These are phyloP conservation scores for Trametes maxima DNA, from an alignment of 768 basidiomycete genomes.

Conservation along the genomic window DNA sequence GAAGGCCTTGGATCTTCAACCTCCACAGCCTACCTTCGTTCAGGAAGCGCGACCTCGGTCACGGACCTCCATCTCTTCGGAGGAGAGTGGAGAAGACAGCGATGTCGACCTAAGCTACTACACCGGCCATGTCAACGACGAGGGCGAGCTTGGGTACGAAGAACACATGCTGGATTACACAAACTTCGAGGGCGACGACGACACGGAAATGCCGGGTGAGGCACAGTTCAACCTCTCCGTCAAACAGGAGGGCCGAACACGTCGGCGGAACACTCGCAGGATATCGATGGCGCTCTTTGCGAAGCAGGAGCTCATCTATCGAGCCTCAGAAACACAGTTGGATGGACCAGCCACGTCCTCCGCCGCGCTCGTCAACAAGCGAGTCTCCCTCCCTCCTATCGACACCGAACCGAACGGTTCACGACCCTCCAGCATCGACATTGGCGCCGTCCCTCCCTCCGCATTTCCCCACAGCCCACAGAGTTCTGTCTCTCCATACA, in stretches of 20 bases:
- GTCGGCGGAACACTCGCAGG: constrained; percentile 49
- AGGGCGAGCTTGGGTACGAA: constrained; percentile 44
- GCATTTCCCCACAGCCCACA: neutral
- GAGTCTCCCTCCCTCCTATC: constrained; percentile 8
- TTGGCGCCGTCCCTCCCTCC: constrained; percentile 1
- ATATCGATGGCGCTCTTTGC: constrained; percentile 22
- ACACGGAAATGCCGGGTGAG: constrained; percentile 60
- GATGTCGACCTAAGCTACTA: constrained; percentile 48
- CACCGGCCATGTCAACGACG: constrained; percentile 38
- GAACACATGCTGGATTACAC: constrained; percentile 65
- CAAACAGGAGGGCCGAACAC: constrained; percentile 62
- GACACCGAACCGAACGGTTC: neutral
- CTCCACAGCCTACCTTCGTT: constrained; percentile 36
- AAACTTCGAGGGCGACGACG: constrained; percentile 78
- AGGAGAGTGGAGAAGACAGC: constrained; percentile 38
- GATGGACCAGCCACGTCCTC: constrained; percentile 9
- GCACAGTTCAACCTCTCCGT: constrained; percentile 51
- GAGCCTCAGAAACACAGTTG: constrained; percentile 10
- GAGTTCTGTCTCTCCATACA: neutral
- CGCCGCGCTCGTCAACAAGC: constrained; percentile 10
- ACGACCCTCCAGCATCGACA: constrained; percentile 3
- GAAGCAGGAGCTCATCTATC: constrained; percentile 18
- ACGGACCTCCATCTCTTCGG: constrained; percentile 27
- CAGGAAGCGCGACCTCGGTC: constrained; percentile 18
- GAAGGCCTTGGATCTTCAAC: constrained; percentile 34